These are phyloP conservation scores for Alnus rubra DNA, from an alignment of 306 rosid species.

Conservation along the genomic window DNA sequence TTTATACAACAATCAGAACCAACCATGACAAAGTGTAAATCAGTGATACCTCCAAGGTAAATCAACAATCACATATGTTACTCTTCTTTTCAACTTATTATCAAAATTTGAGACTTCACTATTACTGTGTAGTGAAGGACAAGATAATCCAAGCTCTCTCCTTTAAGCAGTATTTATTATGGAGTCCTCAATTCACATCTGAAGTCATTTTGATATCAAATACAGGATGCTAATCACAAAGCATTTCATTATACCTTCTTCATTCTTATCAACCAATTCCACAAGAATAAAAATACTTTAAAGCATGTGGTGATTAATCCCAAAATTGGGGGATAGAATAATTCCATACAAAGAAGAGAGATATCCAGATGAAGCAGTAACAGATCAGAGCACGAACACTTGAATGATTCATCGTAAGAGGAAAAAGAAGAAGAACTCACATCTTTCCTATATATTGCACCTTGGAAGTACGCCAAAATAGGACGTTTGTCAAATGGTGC, in stretches of 20 bases:
- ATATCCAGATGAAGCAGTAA: neutral
- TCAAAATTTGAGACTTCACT: neutral
- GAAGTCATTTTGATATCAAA: neutral
- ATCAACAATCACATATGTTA: neutral
- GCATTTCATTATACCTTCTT: constrained; percentile 4
- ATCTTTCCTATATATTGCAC: constrained; percentile 94
- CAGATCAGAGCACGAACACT: neutral
- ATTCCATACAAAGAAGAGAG: neutral
- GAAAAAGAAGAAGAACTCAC: constrained; percentile 54
- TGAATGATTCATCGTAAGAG: constrained; percentile 8
- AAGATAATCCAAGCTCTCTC: neutral
- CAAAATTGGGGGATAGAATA: neutral
- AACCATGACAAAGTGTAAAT: neutral
- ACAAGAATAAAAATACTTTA: neutral
- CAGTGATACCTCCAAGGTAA: neutral
- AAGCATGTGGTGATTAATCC: neutral
- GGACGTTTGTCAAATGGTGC: constrained; percentile 68
- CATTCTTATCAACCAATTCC: neutral
- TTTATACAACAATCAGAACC: neutral
- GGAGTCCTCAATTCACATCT: neutral
- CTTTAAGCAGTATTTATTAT: neutral
- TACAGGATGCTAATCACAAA: constrained; percentile 6
- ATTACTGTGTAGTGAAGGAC: neutral
- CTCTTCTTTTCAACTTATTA: neutral
- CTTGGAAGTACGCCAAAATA: constrained; percentile 74